Evolutionary conservation across 2,329 filamentous ascomycete genomes (phyloP), one percentile per base, ranked within the genome.

Genomic region (Apiospora marii): DNA sequence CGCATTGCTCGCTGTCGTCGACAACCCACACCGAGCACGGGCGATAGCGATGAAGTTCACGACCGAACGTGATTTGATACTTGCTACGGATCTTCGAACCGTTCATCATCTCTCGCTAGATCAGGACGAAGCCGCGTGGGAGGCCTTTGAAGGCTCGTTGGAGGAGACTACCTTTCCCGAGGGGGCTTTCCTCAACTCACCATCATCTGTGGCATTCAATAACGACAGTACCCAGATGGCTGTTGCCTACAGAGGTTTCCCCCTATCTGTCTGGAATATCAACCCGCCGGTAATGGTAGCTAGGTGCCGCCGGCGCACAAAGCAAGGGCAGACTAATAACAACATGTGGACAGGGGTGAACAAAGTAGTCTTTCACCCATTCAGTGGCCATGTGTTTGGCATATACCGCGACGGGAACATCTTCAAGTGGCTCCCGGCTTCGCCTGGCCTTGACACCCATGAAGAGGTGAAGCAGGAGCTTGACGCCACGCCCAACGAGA

Each of bases 341-440:
- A 58, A 58, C 27, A 58, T 58, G 27, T 58, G 51, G 51, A 58
- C 51, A 19, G 51, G 51, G 13, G 51, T 34, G 27, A 58, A 34
- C 14, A 58, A 14, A 5, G 58, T 78, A 37, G 72, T 72, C 3
- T 80, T 77, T 77, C 74, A 78, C 58, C 76, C 75, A 2, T 70
- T 75, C 37, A 74, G 58, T 19, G 74, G 71, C 4, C 73, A 78
- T 16, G 49, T 80, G 0, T 44, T 80, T 19, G 77, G 78, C 6
- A 74, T 80, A 12, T 79, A 64, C 24, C 49, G 44, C 64, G 74
- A 75, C 37, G 76, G 76, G 13, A 72, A 71, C 27, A 73, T 79
- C 6, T 79, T 80, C 73, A 79, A 79, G 71, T 77, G 76, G 74
- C 70, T 72, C 67, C 71, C 74, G 5, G 64, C 72, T 27, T 53